A percentile compares a stretch with the other conserved stretches of the same genome.
Conservation (phyloP, 306 rosid genomes). For the Prinsepia uniflora region DNA sequence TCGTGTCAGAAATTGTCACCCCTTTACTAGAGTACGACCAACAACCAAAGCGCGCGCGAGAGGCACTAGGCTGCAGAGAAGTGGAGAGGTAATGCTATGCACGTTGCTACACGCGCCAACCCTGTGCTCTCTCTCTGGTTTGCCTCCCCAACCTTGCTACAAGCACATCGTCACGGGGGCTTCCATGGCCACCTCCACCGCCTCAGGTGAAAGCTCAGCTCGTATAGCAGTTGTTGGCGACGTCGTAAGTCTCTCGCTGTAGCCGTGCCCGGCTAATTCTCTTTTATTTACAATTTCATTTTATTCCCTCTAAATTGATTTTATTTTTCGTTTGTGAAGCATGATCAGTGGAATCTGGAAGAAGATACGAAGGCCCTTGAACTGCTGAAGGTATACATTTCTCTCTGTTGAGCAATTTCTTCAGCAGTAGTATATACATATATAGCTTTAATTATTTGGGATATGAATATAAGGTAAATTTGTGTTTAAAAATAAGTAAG, state of each 20-base stretch:
- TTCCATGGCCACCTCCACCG: constrained; percentile 62
- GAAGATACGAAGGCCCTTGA: constrained; percentile 77
- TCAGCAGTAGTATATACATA: not conserved
- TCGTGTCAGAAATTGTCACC: no score
- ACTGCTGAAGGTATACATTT: constrained; percentile 45
- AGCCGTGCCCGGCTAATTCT: not conserved
- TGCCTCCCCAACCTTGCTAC: constrained; percentile 9
- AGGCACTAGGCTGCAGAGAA: no score
- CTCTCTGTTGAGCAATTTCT: not conserved
- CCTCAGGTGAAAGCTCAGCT: constrained; percentile 23
- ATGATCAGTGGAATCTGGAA: constrained; percentile 71
- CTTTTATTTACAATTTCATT: not conserved
- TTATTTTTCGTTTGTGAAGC: constrained; percentile 40
- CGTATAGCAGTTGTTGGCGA: constrained; percentile 83
- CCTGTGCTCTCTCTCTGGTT: constrained; percentile 14
- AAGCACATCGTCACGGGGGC: constrained; percentile 23
- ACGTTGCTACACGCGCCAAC: constrained; percentile 50
- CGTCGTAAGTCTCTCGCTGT: constrained; percentile 48
- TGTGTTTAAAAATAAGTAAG: not conserved
- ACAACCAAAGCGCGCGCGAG: not conserved
- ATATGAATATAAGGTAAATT: not conserved
- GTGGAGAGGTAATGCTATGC: constrained; percentile 30
- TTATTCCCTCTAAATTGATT: not conserved
- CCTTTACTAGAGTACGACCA: no score
- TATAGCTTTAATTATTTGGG: not conserved